Evolutionary conservation across 2,329 filamentous ascomycete species (phyloP), one percentile per base, ranked within the genome.

Genomic region (Metarhizium album): DNA sequence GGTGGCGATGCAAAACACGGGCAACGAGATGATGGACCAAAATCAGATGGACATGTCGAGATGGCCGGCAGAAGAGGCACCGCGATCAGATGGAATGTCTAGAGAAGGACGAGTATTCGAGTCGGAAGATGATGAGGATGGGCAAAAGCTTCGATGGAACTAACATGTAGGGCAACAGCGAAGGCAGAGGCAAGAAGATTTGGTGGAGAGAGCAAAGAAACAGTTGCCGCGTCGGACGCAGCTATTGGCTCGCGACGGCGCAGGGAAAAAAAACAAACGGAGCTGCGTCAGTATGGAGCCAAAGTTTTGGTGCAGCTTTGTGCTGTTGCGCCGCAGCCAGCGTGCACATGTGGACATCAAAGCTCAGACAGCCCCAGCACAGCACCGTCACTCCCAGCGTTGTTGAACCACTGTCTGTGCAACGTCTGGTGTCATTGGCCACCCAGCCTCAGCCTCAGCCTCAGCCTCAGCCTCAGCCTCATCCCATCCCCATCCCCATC

Each of bases 261-360:
- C 55, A 56, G 50, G 56, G 62, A 64, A 64, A 64, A 59, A 56
- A 60, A 59, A 58, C 40, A 23, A n/a, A 14, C 11, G 22, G 42
- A 55, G 51, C 35, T 43, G 24, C 40, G 31, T 11, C 29, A 31
- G 29, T 31, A 5, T 31, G 29, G 29, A 5, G 5, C 11, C 29
- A 31, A 31, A 5, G 5, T 11, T 2, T 18, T 8, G 38, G n/a
- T 42, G n/a, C n/a, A n/a, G n/a, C n/a, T n/a, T n/a, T n/a, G n/a
- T 20, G n/a, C 16, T 9, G 38, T 22, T 16, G 16, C 38, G n/a
- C 38, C 9, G 18, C 18, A 20, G 18, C 18, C 16, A 42, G 18
- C 18, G n/a, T n/a, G n/a, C n/a, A n/a, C n/a, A n/a, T n/a, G n/a
- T n/a, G n/a, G n/a, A n/a, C n/a, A n/a, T n/a, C n/a, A n/a, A n/a